Base-by-base conservation (phyloP, 352 stramenopile genomes). In the Elongisporangium undulatum region DNA sequence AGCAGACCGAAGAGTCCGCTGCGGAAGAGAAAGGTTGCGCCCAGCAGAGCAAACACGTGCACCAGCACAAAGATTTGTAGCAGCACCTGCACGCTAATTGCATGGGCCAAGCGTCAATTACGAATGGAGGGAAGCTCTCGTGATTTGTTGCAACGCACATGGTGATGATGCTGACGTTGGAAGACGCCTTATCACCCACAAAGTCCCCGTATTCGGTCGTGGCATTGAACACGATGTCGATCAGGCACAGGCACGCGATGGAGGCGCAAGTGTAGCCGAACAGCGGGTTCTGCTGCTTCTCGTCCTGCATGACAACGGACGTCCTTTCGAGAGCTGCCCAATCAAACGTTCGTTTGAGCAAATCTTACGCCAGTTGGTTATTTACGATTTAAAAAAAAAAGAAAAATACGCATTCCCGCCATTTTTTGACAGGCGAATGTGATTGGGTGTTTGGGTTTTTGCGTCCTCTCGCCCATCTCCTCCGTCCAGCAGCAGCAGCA, bases 21-120 rank as follows among this genome's bases (percentile, higher is more conserved):
- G 22, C 76, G 79, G 63, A 91, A 91, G 56, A 89, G 71, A 62
- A 89, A 89, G 10, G 82, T 91, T 13, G 68, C 70, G 2, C 77
- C 77, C 15, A 91, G 62, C 50, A 89, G 55, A 56, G 75, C 63
- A 17, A 91, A 71, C 8, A 89, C 69, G 39, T 85, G 80, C 45
- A 89, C 64, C 3, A 83, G 55, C 29, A 67, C 72, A 41, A 73
- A 68, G 50, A 91, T 78, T 58, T 91, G 82, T n/a, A 88, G 66
- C 41, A 89, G 53, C 41, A 81, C 71, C 60, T 91, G 82, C 6
- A 85, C 74, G 55, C 79, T 91, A 13, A 6, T n/a, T 49, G 2
- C 6, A 49, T 58, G 21, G 38, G 3, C 49, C 48, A n/a, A 45
- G 23, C n/a, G 23, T 19, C 22, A 45, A 10, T 29, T 39, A 38